These are phyloP conservation scores for Agrocybe praecox DNA, from an alignment of 768 basidiomycete genomes.

Conservation along the genomic window DNA sequence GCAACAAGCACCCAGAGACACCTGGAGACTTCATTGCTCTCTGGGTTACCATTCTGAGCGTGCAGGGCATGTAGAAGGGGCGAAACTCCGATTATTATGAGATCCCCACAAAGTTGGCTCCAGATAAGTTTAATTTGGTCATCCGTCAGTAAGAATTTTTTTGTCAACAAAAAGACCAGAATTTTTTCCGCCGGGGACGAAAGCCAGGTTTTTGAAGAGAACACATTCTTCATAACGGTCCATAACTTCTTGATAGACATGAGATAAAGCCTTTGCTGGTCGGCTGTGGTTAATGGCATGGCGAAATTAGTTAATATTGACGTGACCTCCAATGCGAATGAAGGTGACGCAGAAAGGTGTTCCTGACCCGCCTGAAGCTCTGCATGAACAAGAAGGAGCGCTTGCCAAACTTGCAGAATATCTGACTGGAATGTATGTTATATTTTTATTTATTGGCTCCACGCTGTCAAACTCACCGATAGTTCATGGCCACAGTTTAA, in stretches of 20 bases:
- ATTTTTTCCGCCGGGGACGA: slow-evolving; percentile 46
- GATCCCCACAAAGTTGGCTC: slow-evolving; percentile 49
- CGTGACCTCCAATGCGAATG: slow-evolving; percentile 35
- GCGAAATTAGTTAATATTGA: slow-evolving; percentile 39
- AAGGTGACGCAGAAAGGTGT: slow-evolving; percentile 34
- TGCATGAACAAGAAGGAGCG: slow-evolving; percentile 53
- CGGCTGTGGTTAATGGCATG: slow-evolving; percentile 15
- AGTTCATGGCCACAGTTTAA: slow-evolving; percentile 6
- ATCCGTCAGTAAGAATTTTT: slow-evolving; percentile 41
- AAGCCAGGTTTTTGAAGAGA: slow-evolving; percentile 38
- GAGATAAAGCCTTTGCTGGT: slow-evolving; percentile 39
- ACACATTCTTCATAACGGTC: slow-evolving; percentile 52
- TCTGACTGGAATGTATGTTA: slow-evolving; percentile 29
- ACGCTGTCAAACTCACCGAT: slow-evolving; percentile 1
- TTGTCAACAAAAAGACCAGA: slow-evolving; percentile 45
- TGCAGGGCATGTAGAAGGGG: slow-evolving; percentile 38
- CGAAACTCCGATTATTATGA: slow-evolving; percentile 45
- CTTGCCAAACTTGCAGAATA: slow-evolving; percentile 53
- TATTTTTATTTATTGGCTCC: not conserved
- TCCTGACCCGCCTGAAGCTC: slow-evolving; percentile 41
- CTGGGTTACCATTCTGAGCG: slow-evolving; percentile 24
- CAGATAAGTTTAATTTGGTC: slow-evolving; percentile 42
- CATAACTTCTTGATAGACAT: slow-evolving; percentile 47
- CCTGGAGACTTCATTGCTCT: slow-evolving; percentile 36
- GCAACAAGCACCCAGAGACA: slow-evolving; percentile 53